These are phyloP conservation scores for Podospora appendiculata DNA, from an alignment of 495 filamentous ascomycete genomes.

Conservation along the genomic window DNA sequence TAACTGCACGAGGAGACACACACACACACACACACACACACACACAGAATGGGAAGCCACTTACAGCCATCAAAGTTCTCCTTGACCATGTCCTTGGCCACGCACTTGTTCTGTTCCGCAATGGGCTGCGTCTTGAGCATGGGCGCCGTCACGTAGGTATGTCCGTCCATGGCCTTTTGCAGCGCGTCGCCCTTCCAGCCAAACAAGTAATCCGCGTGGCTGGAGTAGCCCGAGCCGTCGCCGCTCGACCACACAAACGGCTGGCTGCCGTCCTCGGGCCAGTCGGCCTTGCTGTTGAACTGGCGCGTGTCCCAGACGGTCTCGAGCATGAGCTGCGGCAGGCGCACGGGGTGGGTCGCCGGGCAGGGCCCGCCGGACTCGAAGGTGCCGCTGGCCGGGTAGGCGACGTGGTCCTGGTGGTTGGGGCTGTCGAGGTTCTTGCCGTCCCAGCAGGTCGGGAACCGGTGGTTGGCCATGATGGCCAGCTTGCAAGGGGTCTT, in stretches of 20 bases:
- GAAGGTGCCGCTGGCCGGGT: slow-evolving; percentile 27
- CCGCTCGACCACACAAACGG: slow-evolving; percentile 41
- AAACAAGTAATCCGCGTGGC: slow-evolving; percentile 33
- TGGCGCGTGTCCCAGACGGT: slow-evolving; percentile 33
- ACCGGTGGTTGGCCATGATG: slow-evolving; percentile 31
- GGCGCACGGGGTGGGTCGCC: slow-evolving; percentile 20
- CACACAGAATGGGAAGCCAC: background rate
- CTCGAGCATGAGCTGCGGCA: slow-evolving; percentile 31
- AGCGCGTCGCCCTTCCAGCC: slow-evolving; percentile 30
- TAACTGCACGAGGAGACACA: background rate
- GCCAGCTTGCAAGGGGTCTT: slow-evolving; percentile 22
- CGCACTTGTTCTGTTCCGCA: slow-evolving; percentile 30
- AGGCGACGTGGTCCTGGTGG: slow-evolving; percentile 31
- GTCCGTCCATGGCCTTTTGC: slow-evolving; percentile 30
- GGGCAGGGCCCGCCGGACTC: slow-evolving; percentile 24
- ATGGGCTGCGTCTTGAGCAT: slow-evolving; percentile 32
- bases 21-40: background rate
- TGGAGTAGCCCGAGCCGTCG: slow-evolving; percentile 25
- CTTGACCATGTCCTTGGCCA: slow-evolving; percentile 19
- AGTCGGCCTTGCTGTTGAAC: slow-evolving; percentile 30
- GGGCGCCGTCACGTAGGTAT: slow-evolving; percentile 29
- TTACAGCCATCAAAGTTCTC: slow-evolving; percentile 33
- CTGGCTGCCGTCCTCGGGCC: slow-evolving; percentile 34
- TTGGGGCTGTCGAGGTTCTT: slow-evolving; percentile 20
- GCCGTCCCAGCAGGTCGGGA: slow-evolving; percentile 20